phyloP scores from a whole-genome alignment of 2,329 filamentous ascomycete genomes.

The Dothideomycetidae sp. region DNA sequence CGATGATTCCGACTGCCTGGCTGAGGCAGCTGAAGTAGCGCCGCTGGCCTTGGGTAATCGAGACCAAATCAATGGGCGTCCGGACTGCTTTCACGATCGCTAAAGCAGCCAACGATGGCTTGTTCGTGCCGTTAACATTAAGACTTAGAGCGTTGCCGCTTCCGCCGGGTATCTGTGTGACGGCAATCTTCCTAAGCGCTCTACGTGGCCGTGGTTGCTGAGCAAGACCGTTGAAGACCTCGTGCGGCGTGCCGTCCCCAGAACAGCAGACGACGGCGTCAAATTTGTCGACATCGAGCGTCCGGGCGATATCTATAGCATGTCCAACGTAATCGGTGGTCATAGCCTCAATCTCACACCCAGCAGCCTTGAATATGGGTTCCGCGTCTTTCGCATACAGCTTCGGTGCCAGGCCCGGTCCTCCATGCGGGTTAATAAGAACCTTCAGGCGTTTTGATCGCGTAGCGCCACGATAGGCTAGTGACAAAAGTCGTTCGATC shows the following conservation, averaged over 20 bases:
- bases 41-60: constrained; percentile 65
- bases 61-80: constrained; percentile 75
- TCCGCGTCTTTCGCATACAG: constrained; percentile 62
- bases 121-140: constrained; percentile 73
- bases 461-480: constrained; percentile 51
- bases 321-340: constrained; percentile 60
- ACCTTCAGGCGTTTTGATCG: constrained; percentile 69
- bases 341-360: constrained; percentile 60
- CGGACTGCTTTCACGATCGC: constrained; percentile 74
- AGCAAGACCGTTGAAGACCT: constrained; percentile 86
- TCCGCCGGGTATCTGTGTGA: constrained; percentile 80
- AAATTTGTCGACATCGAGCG: constrained; percentile 62
- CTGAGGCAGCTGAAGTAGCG: constrained; percentile 78
- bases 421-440: constrained; percentile 80
- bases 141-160: constrained; percentile 88
- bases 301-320: constrained; percentile 60
- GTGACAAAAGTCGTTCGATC: constrained; percentile 48
- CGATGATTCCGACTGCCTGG: constrained; percentile 77
- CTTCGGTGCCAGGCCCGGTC: constrained; percentile 60
- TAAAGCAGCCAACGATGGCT: constrained; percentile 61
- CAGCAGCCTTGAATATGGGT: constrained; percentile 70
- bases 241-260: constrained; percentile 80
- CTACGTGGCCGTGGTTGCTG: constrained; percentile 58
- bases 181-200: constrained; percentile 62
- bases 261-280: constrained; percentile 83